Base-by-base conservation (phyloP, 192 early-diverging fungal species). In the Backusella tuberculispora region DNA sequence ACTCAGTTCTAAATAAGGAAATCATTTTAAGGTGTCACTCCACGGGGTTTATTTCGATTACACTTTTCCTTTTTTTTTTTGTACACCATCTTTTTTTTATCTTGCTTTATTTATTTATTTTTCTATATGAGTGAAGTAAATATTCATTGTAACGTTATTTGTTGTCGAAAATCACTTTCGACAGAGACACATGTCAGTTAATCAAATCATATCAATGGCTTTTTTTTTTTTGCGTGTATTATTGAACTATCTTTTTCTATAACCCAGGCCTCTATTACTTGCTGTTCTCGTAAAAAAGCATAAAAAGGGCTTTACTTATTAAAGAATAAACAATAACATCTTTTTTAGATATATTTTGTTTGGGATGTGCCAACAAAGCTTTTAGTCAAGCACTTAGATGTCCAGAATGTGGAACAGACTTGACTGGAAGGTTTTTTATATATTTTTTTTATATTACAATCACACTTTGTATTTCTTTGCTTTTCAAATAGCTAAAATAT, bases 341-440 rank as follows among this genome's bases (percentile, higher is more conserved):
- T 69, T 14, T 15, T 42, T 15, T 80, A 92, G 89, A 92, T 71
- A 85, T 93, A 15, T 92, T 92, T 81, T 93, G 90, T 74, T 79
- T 88, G 34, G 63, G 50, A 4, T 93, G 90, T 69, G 88, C 92
- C 24, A 84, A 76, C 19, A 80, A 66, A 17, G 64, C 82, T 5
- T 90, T 91, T 71, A 65, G 78, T 19, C 75, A 82, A 10, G 83
- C 84, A 9, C 69, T 86, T 9, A 76, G 84, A 13, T 93, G 92
- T 72, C 92, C 90, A 7, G 90, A 88, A 0, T 93, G 90, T 71
- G 83, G 88, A 43, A 83, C 87, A 13, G 78, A 75, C 7, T 64
- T 93, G 13, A 74, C 80, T 0, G 74, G 82, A 66, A 83, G 76
- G 89, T 89, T 63, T 78, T 60, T 12, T 44, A 38, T 24, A 19